A percentile compares a stretch with the other conserved stretches of the same genome.
Evolutionary conservation across 768 basidiomycete genomes (phyloP).

Genomic region (Saitozyma sp.): DNA sequence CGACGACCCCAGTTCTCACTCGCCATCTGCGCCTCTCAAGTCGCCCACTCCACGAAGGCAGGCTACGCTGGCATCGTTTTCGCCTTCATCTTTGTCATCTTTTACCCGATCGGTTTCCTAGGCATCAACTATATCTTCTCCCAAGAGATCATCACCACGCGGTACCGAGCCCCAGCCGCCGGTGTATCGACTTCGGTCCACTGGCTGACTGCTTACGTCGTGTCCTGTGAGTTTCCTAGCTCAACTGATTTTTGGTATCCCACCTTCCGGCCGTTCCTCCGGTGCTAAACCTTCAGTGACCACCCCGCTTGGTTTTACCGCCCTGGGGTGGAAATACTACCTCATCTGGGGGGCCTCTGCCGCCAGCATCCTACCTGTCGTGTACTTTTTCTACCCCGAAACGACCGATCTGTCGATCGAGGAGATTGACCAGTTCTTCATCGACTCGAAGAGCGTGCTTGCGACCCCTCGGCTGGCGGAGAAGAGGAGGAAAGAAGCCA

Average conservation of each 20-base stretch:
- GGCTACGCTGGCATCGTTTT: constrained; percentile 28
- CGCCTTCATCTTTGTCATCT: constrained; percentile 28
- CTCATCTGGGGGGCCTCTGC: constrained; percentile 28
- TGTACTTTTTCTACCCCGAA: constrained; percentile 53
- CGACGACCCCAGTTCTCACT: too few species aligned
- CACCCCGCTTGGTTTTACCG: constrained; percentile 61
- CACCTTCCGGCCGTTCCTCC: too few species aligned
- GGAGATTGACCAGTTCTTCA: constrained; percentile 53
- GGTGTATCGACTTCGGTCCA: constrained; percentile 25
- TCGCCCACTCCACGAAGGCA: constrained; percentile 18
- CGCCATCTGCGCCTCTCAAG: constrained; percentile 30
- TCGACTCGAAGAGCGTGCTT: constrained; percentile 15
- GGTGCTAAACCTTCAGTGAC: constrained; percentile 8
- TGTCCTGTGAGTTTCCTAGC: constrained; percentile 17
- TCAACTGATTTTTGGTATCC: neutral
- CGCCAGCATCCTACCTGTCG: constrained; percentile 17
- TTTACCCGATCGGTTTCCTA: constrained; percentile 35
- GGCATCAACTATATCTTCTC: constrained; percentile 27
- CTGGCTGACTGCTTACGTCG: constrained; percentile 23
- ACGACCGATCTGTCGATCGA: constrained; percentile 68
- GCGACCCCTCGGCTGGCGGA: constrained; percentile 12
- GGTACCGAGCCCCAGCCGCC: constrained; percentile 28
- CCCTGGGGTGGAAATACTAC: constrained; percentile 60
- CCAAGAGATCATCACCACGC: constrained; percentile 29
- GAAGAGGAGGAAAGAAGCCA: constrained; percentile 9